Percentiles rank a stretch among this genome's conserved stretches.
Evolutionary conservation across 306 rosid species (phyloP).

Genomic region (Castanospermum australe): DNA sequence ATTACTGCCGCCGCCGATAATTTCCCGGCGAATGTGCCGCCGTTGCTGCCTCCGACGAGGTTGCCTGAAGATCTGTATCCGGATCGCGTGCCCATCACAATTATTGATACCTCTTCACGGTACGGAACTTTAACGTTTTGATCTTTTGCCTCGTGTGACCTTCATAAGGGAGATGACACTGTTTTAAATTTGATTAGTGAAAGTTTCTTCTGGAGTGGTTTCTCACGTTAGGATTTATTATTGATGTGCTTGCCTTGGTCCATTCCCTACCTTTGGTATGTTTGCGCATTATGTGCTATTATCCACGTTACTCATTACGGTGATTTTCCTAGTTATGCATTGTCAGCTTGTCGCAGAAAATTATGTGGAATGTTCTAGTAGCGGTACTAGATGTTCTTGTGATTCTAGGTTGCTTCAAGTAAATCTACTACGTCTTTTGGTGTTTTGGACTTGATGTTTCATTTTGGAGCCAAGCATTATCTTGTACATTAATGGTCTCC

Average conservation of each 20-base stretch:
- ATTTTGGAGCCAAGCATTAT: not conserved
- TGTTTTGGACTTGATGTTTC: not conserved
- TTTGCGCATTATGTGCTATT: too few species aligned
- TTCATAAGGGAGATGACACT: not conserved
- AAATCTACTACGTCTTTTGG: not conserved
- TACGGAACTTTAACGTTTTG: not conserved
- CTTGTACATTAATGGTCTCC: not conserved
- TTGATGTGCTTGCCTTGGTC: not conserved
- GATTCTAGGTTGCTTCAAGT: not conserved
- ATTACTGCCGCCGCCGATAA: conserved; percentile 83
- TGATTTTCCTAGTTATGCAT: not conserved
- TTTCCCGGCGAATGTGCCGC: conserved; percentile 77
- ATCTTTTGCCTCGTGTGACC: not conserved
- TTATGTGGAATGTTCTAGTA: not conserved
- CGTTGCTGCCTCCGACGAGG: conserved; percentile 80
- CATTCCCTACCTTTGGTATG: not conserved
- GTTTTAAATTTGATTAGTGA: not conserved
- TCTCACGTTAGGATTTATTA: not conserved
- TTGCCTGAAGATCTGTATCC: conserved; percentile 89
- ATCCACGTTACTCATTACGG: too few species aligned
- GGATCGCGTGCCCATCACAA: conserved; percentile 85
- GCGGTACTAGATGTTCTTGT: not conserved
- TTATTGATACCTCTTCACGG: conserved; percentile 95
- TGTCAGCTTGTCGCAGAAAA: not conserved
- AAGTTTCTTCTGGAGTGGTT: not conserved